These are phyloP conservation scores for Heracleum sosnowskyi DNA, from an alignment of 129 eudicot species.

Conservation along the genomic window DNA sequence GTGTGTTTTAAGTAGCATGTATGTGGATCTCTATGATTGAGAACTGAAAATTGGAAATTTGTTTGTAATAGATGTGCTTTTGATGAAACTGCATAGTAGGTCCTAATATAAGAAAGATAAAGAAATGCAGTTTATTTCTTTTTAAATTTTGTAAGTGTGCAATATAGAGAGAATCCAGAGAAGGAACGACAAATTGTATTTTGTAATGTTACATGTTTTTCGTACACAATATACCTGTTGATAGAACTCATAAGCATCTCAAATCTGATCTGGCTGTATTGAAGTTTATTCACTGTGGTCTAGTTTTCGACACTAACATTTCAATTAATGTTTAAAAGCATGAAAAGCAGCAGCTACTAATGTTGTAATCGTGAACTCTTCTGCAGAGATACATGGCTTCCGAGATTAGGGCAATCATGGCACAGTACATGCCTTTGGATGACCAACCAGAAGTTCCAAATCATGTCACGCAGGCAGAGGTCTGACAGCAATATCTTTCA, in stretches of 20 bases:
- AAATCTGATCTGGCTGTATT: neutral
- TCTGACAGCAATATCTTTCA: slow-evolving; percentile 8
- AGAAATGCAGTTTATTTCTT: neutral
- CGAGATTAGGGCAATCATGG: slow-evolving; percentile 88
- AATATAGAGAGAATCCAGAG: neutral
- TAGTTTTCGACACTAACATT: neutral
- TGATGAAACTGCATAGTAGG: neutral
- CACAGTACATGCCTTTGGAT: slow-evolving; percentile 91
- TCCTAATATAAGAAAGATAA: too few relatives aligned
- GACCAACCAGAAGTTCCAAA: slow-evolving; percentile 49
- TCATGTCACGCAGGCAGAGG: slow-evolving; percentile 34
- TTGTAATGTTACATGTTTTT: too few relatives aligned
- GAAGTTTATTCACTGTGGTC: neutral
- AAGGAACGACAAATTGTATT: neutral
- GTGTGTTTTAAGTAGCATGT: too few relatives aligned
- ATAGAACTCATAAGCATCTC: neutral
- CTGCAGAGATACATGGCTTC: slow-evolving; percentile 77
- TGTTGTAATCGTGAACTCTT: neutral
- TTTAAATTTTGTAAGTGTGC: neutral
- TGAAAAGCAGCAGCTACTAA: too few relatives aligned
- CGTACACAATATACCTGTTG: neutral
- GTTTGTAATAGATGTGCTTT: neutral
- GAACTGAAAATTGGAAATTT: neutral
- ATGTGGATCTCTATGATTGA: neutral
- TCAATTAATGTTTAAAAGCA: too few relatives aligned